Evolutionary conservation across 169 alveolate species (phyloP).

Genomic region (Plasmodium cynomolgi): DNA sequence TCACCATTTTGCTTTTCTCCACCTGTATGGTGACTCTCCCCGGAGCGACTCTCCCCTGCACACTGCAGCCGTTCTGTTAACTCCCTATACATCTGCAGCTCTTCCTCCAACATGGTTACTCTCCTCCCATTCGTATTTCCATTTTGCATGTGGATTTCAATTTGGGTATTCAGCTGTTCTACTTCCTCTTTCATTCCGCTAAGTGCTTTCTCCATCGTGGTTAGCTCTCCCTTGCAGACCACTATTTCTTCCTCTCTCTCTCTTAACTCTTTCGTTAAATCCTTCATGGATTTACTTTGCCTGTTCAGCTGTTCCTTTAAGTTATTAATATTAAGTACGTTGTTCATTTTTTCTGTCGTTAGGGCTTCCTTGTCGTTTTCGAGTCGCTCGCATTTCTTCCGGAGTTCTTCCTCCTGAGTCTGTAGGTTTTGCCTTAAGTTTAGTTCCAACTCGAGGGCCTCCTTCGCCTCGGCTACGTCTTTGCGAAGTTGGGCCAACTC

Average conservation of each 20-base stretch:
- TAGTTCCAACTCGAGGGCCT: neutral
- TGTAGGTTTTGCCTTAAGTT: neutral
- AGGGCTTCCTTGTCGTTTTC: neutral
- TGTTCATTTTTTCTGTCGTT: conserved; percentile 27
- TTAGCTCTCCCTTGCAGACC: conserved; percentile 1
- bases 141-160: neutral
- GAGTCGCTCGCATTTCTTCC: neutral
- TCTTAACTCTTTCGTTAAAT: neutral
- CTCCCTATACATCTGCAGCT: neutral
- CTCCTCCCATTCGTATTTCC: neutral
- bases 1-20: neutral
- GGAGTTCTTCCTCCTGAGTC: neutral
- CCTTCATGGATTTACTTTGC: neutral
- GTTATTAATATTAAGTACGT: conserved; percentile 2
- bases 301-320: conserved; percentile 21
- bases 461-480: neutral
- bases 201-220: neutral
- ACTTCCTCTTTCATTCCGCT: neutral
- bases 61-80: neutral
- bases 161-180: neutral
- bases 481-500: neutral
- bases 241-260: neutral
- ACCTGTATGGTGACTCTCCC: neutral
- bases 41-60: neutral
- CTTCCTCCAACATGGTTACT: neutral